Evolutionary conservation across 306 rosid genomes (phyloP), one percentile per base, ranked within the genome.

Genomic region (Quercus aquifolioides): DNA sequence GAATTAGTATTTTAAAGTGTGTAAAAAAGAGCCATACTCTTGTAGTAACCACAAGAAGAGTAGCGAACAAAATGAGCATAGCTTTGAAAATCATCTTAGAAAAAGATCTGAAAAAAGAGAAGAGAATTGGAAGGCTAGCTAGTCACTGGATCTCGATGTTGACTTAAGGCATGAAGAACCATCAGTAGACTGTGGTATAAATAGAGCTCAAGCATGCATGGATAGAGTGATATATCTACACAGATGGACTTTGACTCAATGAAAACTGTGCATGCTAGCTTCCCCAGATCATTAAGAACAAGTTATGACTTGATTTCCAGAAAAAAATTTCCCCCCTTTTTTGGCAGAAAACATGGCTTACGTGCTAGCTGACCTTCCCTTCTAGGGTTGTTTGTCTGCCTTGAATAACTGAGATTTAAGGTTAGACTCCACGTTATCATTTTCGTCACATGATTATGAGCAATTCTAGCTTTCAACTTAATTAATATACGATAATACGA

Each of bases 71-170:
- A 73, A 87, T 57, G 74, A 90, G 67, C 73, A 58, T 0, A 62
- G 84, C 72, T 77, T 82, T 89, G 85, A 31, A 76, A 87, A 86
- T 83, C 97, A 92, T 92, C 49, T 35, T 12, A 43, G 20, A 30
- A 60, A 56, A 78, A 63, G 17, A 67, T 12, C 7, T 33, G 52
- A 33, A 33, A 33, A 10, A 43, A 25, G 25, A 77, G 28, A 56
- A 60, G 69, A 79, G 38, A 76, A 75, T 77, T n/a, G 0, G 54
- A 76, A 41, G 43, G 15, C 17, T 17, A 38, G 15, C 74, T 23
- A 49, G 75, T 28, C n/a, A 46, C 78, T 5, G 12, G 46, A 71
- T 77, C 74, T 5, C 12, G 46, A 71, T 77, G 83, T 46, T 76
- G 71, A 33, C 23, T 75, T 4, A 31, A 58, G 59, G 14, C 17